These are phyloP conservation scores for Hevea brasiliensis DNA, from an alignment of 345 rosid species.

Conservation along the genomic window DNA sequence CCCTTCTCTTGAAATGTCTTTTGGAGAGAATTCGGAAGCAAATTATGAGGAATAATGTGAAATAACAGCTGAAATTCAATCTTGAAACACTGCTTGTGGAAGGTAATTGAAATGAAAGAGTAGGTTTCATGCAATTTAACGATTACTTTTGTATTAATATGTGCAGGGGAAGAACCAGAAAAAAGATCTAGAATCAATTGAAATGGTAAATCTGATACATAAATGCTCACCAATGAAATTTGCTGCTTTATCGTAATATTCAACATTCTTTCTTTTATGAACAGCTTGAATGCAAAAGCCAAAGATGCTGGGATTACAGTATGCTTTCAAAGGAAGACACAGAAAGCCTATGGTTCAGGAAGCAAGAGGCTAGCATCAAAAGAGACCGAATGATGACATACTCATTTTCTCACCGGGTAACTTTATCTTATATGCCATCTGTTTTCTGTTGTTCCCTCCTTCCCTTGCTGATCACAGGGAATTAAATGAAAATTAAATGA, in stretches of 20 bases:
- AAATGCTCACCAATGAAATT: not conserved
- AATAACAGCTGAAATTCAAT: no score
- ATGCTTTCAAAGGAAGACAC: constrained; percentile 56
- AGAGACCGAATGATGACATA: constrained; percentile 79
- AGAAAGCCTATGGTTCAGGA: constrained; percentile 54
- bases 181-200: not conserved
- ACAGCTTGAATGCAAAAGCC: constrained; percentile 43
- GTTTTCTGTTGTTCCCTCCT: no score
- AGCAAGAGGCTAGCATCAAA: constrained; percentile 56
- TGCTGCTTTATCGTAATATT: not conserved
- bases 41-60: no score
- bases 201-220: constrained; percentile 2
- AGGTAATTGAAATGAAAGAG: no score
- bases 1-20: no score
- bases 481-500: not conserved
- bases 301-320: constrained; percentile 61
- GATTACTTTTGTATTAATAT: not conserved
- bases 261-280: not conserved
- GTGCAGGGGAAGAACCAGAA: constrained; percentile 13
- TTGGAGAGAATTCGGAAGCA: no score
- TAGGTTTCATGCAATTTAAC: not conserved
- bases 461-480: no score
- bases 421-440: no score
- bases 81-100: no score
- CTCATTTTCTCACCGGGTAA: constrained; percentile 77